A percentile compares a stretch with the other conserved stretches of the same genome.
Evolutionary conservation across 176 grass and related monocot genomes (phyloP).

Genomic region (Panicum miliaceum): DNA sequence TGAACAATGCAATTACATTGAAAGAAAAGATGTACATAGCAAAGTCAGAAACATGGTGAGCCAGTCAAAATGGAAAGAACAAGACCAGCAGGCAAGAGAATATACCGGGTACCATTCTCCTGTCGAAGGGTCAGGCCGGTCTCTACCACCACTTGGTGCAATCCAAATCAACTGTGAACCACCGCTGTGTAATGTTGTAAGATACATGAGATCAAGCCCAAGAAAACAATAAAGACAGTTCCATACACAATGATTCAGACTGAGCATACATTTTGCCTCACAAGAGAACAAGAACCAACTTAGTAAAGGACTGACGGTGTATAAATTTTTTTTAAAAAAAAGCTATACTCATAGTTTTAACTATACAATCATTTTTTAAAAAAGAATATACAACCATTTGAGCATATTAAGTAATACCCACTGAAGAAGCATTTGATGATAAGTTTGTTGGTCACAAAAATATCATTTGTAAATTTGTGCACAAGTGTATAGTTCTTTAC

Average conservation of each 20-base stretch:
- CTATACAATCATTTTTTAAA: too few species aligned
- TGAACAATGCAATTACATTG: constrained; percentile 12
- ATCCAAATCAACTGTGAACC: constrained; percentile 98
- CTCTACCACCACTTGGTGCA: constrained; percentile 97
- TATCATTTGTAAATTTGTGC: neutral
- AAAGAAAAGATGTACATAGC: constrained; percentile 18
- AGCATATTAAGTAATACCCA: constrained; percentile 21
- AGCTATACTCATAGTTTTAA: neutral
- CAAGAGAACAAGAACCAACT: constrained; percentile 23
- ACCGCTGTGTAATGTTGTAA: constrained; percentile 48
- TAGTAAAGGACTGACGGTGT: neutral
- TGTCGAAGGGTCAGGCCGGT: constrained; percentile 74
- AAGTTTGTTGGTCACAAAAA: constrained; percentile 23
- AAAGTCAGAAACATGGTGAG: constrained; percentile 20
- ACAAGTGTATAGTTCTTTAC: neutral
- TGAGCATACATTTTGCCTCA: constrained; percentile 20
- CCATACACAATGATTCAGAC: neutral
- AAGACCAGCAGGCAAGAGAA: constrained; percentile 44
- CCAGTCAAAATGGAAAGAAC: constrained; percentile 38
- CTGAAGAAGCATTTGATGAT: neutral
- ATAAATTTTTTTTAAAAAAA: neutral
- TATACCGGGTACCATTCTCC: constrained; percentile 91
- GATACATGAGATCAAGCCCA: constrained; percentile 32
- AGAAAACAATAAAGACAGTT: neutral
- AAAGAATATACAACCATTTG: constrained; percentile 2